Evolutionary conservation across 495 filamentous ascomycete species (phyloP).

Genomic region (Penicillium pancosmium): DNA sequence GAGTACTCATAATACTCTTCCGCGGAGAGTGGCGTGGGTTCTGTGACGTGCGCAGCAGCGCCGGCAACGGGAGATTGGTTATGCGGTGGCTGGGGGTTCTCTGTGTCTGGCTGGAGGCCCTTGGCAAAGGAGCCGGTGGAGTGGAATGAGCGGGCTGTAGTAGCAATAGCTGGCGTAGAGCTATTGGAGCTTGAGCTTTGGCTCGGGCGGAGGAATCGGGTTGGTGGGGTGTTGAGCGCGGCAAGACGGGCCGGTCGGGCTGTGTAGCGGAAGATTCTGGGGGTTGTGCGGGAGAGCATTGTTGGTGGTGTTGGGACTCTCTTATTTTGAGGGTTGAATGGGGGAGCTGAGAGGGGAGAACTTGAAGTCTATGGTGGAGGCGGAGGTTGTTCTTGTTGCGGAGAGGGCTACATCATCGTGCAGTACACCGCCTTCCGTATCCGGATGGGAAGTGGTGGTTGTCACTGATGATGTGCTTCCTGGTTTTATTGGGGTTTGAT

Average conservation of each 20-base stretch:
- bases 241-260: constrained; percentile 30
- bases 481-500: neutral
- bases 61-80: constrained; percentile 37
- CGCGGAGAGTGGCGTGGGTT: constrained; percentile 43
- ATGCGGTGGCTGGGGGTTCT: constrained; percentile 42
- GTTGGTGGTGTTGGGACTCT: constrained; percentile 3
- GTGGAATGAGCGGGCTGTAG: constrained; percentile 31
- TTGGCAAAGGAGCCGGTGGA: constrained; percentile 35
- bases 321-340: neutral
- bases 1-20: constrained; percentile 52
- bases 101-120: constrained; percentile 46
- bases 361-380: constrained; percentile 1
- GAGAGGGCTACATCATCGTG: constrained; percentile 13
- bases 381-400: constrained; percentile 1
- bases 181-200: neutral
- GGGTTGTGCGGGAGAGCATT: constrained; percentile 40
- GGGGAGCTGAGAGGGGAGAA: constrained; percentile 6
- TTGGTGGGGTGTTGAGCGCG: constrained; percentile 7
- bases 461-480: neutral
- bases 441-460: neutral
- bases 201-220: constrained; percentile 14
- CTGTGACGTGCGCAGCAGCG: constrained; percentile 38
- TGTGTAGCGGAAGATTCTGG: constrained; percentile 29
- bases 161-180: constrained; percentile 9
- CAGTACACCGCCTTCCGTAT: constrained; percentile 4